These are phyloP conservation scores for Amanita rimosa DNA, from an alignment of 768 basidiomycete genomes.

Conservation along the genomic window DNA sequence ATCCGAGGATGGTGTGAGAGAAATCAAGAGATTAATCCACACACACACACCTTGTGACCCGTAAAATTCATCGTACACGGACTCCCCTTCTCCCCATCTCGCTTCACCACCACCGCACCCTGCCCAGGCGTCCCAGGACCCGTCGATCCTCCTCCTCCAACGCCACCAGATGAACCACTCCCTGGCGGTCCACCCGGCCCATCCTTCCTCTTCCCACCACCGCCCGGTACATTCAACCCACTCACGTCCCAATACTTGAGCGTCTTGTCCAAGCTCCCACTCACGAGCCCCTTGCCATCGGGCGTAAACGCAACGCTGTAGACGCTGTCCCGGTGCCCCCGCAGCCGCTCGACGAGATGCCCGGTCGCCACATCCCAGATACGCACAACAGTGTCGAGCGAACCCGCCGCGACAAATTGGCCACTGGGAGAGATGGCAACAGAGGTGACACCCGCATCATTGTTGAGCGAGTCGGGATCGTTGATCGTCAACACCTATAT, in stretches of 20 bases:
- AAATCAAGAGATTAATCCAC: too few species aligned
- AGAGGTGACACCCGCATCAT: conserved; percentile 59
- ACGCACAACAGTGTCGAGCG: conserved; percentile 65
- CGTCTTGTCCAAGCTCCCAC: conserved; percentile 85
- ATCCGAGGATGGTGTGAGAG: too few species aligned
- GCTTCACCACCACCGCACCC: conserved; percentile 6
- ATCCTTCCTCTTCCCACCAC: conserved; percentile 8
- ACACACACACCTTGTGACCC: conserved; percentile 85
- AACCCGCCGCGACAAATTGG: conserved; percentile 52
- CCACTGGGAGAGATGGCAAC: conserved; percentile 75
- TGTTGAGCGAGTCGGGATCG: conserved; percentile 36
- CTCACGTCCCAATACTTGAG: conserved; percentile 84
- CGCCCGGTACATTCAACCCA: conserved; percentile 36
- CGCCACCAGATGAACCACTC: not conserved
- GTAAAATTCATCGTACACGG: conserved; percentile 75
- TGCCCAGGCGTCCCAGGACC: conserved; percentile 6
- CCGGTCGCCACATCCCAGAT: conserved; percentile 72
- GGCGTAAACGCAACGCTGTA: conserved; percentile 90
- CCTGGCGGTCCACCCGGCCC: not conserved
- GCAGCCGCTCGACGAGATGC: conserved; percentile 57
- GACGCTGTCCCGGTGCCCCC: conserved; percentile 77
- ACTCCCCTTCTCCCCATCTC: conserved; percentile 44
- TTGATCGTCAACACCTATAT: conserved; percentile 41
- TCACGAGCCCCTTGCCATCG: conserved; percentile 83
- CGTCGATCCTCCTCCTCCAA: conserved; percentile 4